Conservation (phyloP, 306 rosid species). For the Crotalaria pallida region DNA sequence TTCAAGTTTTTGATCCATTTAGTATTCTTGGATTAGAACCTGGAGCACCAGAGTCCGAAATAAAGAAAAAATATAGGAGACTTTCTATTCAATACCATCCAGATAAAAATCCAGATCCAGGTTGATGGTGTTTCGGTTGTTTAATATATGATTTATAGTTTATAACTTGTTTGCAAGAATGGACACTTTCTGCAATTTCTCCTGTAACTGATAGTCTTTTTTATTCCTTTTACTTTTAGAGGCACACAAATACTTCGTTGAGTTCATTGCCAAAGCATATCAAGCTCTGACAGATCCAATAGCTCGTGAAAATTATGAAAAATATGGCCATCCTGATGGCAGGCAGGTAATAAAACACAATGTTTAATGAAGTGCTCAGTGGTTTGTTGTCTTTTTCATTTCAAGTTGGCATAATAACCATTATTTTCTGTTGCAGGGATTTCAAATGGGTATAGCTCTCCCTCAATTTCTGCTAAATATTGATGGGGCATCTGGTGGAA, state of each 20-base stretch:
- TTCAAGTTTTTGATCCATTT: slow-evolving; percentile 85
- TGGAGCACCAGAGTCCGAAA: slow-evolving; percentile 65
- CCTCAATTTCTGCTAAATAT: slow-evolving; percentile 84
- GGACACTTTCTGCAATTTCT: background rate
- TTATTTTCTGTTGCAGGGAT: slow-evolving; percentile 62
- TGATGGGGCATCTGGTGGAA: slow-evolving; percentile 93
- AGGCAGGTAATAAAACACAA: slow-evolving; percentile 60
- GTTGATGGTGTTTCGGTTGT: slow-evolving; percentile 48
- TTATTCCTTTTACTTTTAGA: slow-evolving; percentile 31
- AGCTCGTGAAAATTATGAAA: slow-evolving; percentile 91
- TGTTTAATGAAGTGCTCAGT: background rate
- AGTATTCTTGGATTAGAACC: slow-evolving; percentile 78
- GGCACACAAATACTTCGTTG: slow-evolving; percentile 86
- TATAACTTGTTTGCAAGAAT: background rate
- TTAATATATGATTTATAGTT: slow-evolving; percentile 11
- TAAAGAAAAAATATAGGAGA: slow-evolving; percentile 88
- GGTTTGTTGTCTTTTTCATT: slow-evolving; percentile 7
- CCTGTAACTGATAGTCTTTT: slow-evolving; percentile 3
- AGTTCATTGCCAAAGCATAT: slow-evolving; percentile 89
- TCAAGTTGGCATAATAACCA: slow-evolving; percentile 10
- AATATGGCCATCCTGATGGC: slow-evolving; percentile 98
- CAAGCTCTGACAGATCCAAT: slow-evolving; percentile 87
- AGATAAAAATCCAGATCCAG: slow-evolving; percentile 98
- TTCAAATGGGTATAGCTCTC: slow-evolving; percentile 98
- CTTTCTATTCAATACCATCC: slow-evolving; percentile 90